Percentiles rank a stretch among this genome's conserved stretches.
Conservation (phyloP, 2,329 filamentous ascomycete species). For the Orbilia brochopaga region DNA sequence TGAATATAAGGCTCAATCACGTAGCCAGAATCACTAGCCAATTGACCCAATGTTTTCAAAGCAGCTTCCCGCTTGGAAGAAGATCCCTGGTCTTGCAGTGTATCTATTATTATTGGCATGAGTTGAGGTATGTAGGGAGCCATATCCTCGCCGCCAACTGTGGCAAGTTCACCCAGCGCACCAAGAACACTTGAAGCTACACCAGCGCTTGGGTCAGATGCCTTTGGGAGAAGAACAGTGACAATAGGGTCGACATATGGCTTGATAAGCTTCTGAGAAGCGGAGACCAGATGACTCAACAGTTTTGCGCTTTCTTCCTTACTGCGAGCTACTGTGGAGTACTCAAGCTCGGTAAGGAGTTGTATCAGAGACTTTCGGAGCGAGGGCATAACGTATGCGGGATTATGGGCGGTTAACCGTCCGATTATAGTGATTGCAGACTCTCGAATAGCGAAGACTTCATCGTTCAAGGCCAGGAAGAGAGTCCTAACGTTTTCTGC, state of each 20-base stretch:
- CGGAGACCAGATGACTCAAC: conserved; percentile 88
- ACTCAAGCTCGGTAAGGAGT: conserved; percentile 92
- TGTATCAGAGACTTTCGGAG: conserved; percentile 94
- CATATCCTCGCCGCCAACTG: conserved; percentile 93
- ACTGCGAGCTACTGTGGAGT: conserved; percentile 89
- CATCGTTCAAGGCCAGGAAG: conserved; percentile 94
- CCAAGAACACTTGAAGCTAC: conserved; percentile 95
- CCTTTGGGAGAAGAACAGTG: conserved; percentile 89
- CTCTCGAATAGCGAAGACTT: conserved; percentile 88
- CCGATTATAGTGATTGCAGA: conserved; percentile 96
- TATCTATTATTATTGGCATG: conserved; percentile 94
- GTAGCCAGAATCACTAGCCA: conserved; percentile 95
- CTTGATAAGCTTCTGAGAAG: conserved; percentile 89
- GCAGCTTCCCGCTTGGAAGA: conserved; percentile 89
- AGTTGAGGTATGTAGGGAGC: conserved; percentile 85
- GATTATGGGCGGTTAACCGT: conserved; percentile 86
- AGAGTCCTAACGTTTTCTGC: conserved; percentile 95
- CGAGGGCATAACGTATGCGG: conserved; percentile 95
- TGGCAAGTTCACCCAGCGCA: conserved; percentile 91
- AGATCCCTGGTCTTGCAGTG: conserved; percentile 91
- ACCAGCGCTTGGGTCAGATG: conserved; percentile 79
- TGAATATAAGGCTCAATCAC: conserved; percentile 96
- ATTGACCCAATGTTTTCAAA: conserved; percentile 83
- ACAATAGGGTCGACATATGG: conserved; percentile 98
- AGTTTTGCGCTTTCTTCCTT: conserved; percentile 96